Evolutionary conservation across 768 basidiomycete species (phyloP).

Genomic region (Mycena galericulata): DNA sequence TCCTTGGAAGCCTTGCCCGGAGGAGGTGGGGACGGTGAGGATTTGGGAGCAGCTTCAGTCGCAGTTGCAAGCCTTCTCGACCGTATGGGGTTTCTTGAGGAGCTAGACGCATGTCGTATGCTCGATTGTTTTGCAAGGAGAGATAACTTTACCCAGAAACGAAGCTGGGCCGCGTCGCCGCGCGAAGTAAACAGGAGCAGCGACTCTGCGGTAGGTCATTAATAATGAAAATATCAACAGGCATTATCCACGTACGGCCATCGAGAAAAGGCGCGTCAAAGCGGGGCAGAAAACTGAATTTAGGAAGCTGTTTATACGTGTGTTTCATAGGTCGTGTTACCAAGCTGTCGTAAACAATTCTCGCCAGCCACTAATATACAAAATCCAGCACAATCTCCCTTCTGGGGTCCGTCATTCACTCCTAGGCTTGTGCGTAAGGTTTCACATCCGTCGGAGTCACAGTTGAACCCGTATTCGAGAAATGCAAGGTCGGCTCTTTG

Average conservation of each 20-base stretch:
- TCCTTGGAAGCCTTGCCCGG: slow-evolving; percentile 57
- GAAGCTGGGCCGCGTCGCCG: slow-evolving; percentile 54
- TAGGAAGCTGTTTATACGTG: slow-evolving; percentile 44
- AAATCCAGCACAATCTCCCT: slow-evolving; percentile 1
- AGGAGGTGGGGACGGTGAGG: slow-evolving; percentile 57
- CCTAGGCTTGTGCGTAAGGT: neutral
- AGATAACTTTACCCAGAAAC: slow-evolving; percentile 48
- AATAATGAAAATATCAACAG: slow-evolving; percentile 4
- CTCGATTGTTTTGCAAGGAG: slow-evolving; percentile 11
- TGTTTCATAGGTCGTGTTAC: slow-evolving; percentile 28
- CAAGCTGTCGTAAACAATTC: slow-evolving; percentile 26
- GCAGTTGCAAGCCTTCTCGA: slow-evolving; percentile 72
- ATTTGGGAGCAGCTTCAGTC: slow-evolving; percentile 56
- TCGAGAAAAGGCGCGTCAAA: slow-evolving; percentile 38
- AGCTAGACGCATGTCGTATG: slow-evolving; percentile 40
- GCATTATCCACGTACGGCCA: slow-evolving; percentile 54
- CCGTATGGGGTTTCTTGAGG: slow-evolving; percentile 50
- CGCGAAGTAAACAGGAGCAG: slow-evolving; percentile 56
- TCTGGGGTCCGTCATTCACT: neutral
- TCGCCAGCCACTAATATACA: neutral
- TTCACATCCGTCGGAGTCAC: neutral
- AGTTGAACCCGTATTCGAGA: neutral
- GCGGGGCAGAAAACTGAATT: slow-evolving; percentile 45
- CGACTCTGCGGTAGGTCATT: slow-evolving; percentile 50
- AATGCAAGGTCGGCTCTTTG: slow-evolving; percentile 10